Evolutionary conservation across 805 yeast species (phyloP).

Genomic region (Metschnikowia chrysomelidarum): DNA sequence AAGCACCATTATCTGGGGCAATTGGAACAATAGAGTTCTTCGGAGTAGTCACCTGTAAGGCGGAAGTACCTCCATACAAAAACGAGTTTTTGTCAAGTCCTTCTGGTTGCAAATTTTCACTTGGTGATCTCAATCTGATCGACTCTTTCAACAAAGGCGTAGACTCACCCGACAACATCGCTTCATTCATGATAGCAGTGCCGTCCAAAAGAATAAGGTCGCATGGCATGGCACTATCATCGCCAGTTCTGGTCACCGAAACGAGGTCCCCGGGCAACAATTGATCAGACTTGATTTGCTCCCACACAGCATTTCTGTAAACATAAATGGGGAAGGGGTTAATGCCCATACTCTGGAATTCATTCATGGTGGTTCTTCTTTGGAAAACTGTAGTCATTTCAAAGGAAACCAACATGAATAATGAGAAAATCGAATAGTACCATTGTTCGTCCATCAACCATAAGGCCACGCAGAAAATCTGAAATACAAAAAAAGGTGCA

Average conservation of each 20-base stretch:
- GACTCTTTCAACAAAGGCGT: slow-evolving; percentile 96
- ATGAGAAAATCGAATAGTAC: slow-evolving; percentile 89
- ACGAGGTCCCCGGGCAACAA: slow-evolving; percentile 91
- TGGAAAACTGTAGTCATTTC: slow-evolving; percentile 95
- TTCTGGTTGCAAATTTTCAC: slow-evolving; percentile 67
- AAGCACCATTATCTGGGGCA: slow-evolving; percentile 90
- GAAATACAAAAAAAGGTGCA: slow-evolving; percentile 97
- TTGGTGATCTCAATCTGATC: slow-evolving; percentile 72
- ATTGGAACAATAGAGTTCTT: slow-evolving; percentile 48
- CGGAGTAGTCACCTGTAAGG: slow-evolving; percentile 83
- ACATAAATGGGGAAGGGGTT: slow-evolving; percentile 82
- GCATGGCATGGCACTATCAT: slow-evolving; percentile 92
- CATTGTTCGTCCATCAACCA: slow-evolving; percentile 97
- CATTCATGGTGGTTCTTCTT: slow-evolving; percentile 90
- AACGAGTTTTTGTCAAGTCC: slow-evolving; percentile 87
- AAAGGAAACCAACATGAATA: slow-evolving; percentile 89
- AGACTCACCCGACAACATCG: slow-evolving; percentile 98
- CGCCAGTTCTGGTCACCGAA: slow-evolving; percentile 82
- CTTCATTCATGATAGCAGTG: slow-evolving; percentile 94
- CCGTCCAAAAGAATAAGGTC: slow-evolving; percentile 86
- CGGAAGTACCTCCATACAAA: slow-evolving; percentile 94
- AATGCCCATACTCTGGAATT: slow-evolving; percentile 96
- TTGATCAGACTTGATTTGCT: slow-evolving; percentile 62
- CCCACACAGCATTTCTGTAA: slow-evolving; percentile 71
- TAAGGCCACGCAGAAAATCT: slow-evolving; percentile 89